phyloP scores from a whole-genome alignment of 257 asterid genomes.

The Asclepias syriaca region DNA sequence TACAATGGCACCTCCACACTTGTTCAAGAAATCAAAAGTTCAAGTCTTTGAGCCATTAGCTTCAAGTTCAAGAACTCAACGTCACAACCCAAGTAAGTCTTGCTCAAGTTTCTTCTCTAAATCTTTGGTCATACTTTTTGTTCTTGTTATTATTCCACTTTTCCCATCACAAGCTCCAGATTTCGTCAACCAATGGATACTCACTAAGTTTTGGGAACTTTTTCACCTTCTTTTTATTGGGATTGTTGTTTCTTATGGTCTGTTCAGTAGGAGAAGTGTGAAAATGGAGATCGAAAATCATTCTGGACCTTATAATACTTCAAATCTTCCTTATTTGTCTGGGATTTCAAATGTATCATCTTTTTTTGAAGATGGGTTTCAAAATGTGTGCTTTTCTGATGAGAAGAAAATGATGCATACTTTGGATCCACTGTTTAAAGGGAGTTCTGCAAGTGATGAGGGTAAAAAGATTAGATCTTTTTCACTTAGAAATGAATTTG shows the following conservation, averaged over 20 bases:
- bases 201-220: slow-evolving; percentile 64
- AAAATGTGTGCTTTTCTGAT: slow-evolving; percentile 40
- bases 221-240: slow-evolving; percentile 75
- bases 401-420: slow-evolving; percentile 28
- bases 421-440: slow-evolving; percentile 25
- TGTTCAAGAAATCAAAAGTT: slow-evolving; percentile 35
- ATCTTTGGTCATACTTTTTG: slow-evolving; percentile 35
- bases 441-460: slow-evolving; percentile 23
- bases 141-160: slow-evolving; percentile 51
- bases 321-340: slow-evolving; percentile 30
- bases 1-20: slow-evolving; percentile 31
- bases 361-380: slow-evolving; percentile 55
- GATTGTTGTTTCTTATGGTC: slow-evolving; percentile 67
- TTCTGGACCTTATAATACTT: slow-evolving; percentile 25
- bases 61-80: slow-evolving; percentile 25
- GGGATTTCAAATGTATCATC: slow-evolving; percentile 51
- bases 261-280: slow-evolving; percentile 50
- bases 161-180: slow-evolving; percentile 78
- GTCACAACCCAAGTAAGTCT: slow-evolving; percentile 42
- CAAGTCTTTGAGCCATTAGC: slow-evolving; percentile 18
- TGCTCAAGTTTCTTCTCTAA: slow-evolving; percentile 42
- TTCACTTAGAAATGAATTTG: slow-evolving; percentile 18
- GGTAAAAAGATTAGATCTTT: slow-evolving; percentile 37
- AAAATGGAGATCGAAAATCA: slow-evolving; percentile 21
- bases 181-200: slow-evolving; percentile 35